phyloP scores from a whole-genome alignment of 352 stramenopile genomes.

The Phytophthora tentaculata region DNA sequence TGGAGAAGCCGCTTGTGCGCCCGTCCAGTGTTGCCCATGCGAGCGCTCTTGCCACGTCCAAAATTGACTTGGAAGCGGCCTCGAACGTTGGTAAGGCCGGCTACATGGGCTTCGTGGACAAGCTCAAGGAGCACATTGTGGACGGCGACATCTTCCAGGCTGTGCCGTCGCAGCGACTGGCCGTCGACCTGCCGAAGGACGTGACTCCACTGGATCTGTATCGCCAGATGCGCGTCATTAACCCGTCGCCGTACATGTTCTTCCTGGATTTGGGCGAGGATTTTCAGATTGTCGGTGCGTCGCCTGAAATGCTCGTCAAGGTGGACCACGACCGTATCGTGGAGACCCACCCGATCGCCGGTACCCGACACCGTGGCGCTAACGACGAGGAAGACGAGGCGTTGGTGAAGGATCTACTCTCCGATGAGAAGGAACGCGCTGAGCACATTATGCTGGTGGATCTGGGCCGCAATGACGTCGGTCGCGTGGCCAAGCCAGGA shows the following conservation, averaged over 20 bases:
- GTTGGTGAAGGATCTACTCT: slow-evolving; percentile 78
- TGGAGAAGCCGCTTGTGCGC: slow-evolving; percentile 68
- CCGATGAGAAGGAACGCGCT: slow-evolving; percentile 89
- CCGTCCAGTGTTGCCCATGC: slow-evolving; percentile 63
- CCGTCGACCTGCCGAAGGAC: slow-evolving; percentile 66
- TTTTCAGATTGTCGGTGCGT: slow-evolving; percentile 89
- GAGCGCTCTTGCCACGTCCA: slow-evolving; percentile 43
- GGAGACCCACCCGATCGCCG: slow-evolving; percentile 91
- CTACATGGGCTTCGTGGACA: slow-evolving; percentile 90
- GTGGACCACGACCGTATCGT: slow-evolving; percentile 85
- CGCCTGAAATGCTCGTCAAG: slow-evolving; percentile 91
- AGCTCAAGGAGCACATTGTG: slow-evolving; percentile 89
- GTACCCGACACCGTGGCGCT: slow-evolving; percentile 83
- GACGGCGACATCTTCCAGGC: slow-evolving; percentile 92
- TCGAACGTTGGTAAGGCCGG: slow-evolving; percentile 86
- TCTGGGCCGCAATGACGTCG: slow-evolving; percentile 90
- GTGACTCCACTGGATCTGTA: slow-evolving; percentile 87
- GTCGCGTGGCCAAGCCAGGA: slow-evolving; percentile 82
- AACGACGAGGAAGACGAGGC: slow-evolving; percentile 88
- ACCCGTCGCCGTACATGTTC: slow-evolving; percentile 93
- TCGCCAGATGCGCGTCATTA: slow-evolving; percentile 88
- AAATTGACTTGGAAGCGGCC: slow-evolving; percentile 72
- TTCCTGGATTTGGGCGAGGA: slow-evolving; percentile 84
- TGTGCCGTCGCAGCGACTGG: slow-evolving; percentile 84
- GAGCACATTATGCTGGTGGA: slow-evolving; percentile 95